Conservation (phyloP, 257 asterid species). For the Orobanche coerulescens region DNA sequence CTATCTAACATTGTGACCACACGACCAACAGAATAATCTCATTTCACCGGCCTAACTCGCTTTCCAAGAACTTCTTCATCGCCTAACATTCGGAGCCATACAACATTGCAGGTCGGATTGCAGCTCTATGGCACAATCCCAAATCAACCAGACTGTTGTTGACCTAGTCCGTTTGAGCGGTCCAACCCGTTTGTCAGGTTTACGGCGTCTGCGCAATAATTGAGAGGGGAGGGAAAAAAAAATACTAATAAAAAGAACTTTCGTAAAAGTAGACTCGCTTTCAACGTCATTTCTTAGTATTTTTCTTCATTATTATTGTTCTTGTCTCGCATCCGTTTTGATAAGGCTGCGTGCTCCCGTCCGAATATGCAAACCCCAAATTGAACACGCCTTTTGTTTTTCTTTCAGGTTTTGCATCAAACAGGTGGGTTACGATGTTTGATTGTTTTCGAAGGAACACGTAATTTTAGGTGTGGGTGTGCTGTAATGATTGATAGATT, state of each 20-base stretch:
- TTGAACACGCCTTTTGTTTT: not conserved
- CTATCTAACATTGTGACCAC: too few species aligned
- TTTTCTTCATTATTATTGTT: not conserved
- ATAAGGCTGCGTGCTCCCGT: constrained; percentile 20
- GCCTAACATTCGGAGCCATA: too few species aligned
- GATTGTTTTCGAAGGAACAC: not conserved
- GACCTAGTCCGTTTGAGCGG: too few species aligned
- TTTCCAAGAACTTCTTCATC: too few species aligned
- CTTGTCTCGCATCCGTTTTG: constrained; percentile 18
- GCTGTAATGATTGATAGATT: constrained; percentile 10
- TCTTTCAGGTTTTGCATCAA: constrained; percentile 15
- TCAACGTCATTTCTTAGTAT: constrained; percentile 34
- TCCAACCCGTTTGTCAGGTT: too few species aligned
- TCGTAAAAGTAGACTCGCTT: constrained; percentile 34
- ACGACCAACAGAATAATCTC: too few species aligned
- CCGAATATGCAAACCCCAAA: constrained; percentile 28
- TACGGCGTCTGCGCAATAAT: too few species aligned
- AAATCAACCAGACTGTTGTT: too few species aligned
- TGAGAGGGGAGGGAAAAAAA: constrained; percentile 3
- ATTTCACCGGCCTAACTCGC: too few species aligned
- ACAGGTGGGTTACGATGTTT: constrained; percentile 20
- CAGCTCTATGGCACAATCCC: too few species aligned
- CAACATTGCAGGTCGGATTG: too few species aligned
- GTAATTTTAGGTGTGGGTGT: not conserved
- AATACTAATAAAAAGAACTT: constrained; percentile 3